These are phyloP conservation scores for Elymus sibiricus DNA, from an alignment of 176 grass and related monocot species.

Conservation along the genomic window DNA sequence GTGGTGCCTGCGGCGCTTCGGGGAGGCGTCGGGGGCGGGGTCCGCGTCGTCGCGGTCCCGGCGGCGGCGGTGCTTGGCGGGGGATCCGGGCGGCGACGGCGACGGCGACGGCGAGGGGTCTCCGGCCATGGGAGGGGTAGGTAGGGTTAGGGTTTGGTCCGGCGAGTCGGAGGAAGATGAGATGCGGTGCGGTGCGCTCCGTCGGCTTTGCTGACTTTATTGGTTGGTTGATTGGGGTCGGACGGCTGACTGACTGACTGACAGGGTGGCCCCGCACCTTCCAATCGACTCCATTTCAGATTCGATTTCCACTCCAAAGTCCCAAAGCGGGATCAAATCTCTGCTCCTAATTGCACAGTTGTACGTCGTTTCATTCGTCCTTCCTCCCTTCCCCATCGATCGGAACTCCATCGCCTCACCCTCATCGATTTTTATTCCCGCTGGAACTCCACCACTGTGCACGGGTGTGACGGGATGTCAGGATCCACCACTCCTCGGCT, in stretches of 20 bases:
- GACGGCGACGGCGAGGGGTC: constrained; percentile 37
- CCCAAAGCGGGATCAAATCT: no score
- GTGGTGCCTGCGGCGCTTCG: constrained; percentile 73
- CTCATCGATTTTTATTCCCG: no score
- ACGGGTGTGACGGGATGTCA: no score
- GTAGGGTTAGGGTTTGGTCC: constrained; percentile 63
- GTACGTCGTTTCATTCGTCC: no score
- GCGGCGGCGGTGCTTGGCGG: constrained; percentile 53
- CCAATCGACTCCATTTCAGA: neutral
- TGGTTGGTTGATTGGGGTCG: neutral
- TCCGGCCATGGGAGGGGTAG: constrained; percentile 26
- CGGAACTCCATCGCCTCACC: no score
- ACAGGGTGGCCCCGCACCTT: neutral
- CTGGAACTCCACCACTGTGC: no score
- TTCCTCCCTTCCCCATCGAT: no score
- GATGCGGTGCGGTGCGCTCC: neutral
- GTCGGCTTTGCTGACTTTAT: neutral
- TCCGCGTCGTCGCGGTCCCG: constrained; percentile 15
- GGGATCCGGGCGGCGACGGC: neutral
- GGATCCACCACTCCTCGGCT: no score
- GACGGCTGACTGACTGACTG: neutral
- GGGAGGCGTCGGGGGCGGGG: constrained; percentile 29
- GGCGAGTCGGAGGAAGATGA: neutral
- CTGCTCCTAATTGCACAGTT: no score
- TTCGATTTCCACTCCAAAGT: neutral